Base-by-base conservation (phyloP, 768 basidiomycete genomes). In the Russula earlei region DNA sequence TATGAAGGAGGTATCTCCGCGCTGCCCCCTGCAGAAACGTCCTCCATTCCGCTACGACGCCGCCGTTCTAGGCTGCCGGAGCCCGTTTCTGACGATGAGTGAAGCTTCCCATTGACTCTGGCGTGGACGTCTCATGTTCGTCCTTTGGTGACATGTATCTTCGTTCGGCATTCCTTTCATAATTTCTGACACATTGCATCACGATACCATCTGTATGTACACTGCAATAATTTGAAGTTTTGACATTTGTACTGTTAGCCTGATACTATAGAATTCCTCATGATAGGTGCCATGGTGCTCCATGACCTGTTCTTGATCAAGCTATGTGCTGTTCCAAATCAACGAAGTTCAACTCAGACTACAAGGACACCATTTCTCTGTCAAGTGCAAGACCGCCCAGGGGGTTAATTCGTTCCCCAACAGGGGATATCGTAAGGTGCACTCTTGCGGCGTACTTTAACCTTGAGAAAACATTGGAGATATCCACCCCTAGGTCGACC, bases 171-270 rank as follows among this genome's bases (percentile, higher is more conserved):
- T 52, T 50, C 34, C 47, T 14, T 11, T 36, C 34, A 11, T 11
- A 11, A 74, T 79, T 29, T 70, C 77, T 20, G 62, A 66, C 37
- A 53, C 71, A 0, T 83, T 83, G 70, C 37, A 25, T 44, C 19
- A 49, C 25, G 3, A 29, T 27, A n/a, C 41, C 7, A 10, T 5
- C 14, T 43, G 54, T 34, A 36, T 29, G 41, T 36, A 25, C 22
- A 22, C 40, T 22, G 44, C 36, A 7, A n/a, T 27, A 8, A 25
- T 34, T 10, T 34, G 33, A 27, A 8, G 34, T 27, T 45, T 43
- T 27, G 11, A 22, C 27, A 24, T 22, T 19, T 52, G 17, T 52
- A 34, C 38, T 31, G 29, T 25, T 50, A 50, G 25, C 36, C 8
- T 7, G 36, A 20, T 41, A 40, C 22, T 15, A 19, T 33, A 31